These are phyloP conservation scores for Colletotrichum scovillei DNA, from an alignment of 2,329 filamentous ascomycete genomes.

Conservation along the genomic window DNA sequence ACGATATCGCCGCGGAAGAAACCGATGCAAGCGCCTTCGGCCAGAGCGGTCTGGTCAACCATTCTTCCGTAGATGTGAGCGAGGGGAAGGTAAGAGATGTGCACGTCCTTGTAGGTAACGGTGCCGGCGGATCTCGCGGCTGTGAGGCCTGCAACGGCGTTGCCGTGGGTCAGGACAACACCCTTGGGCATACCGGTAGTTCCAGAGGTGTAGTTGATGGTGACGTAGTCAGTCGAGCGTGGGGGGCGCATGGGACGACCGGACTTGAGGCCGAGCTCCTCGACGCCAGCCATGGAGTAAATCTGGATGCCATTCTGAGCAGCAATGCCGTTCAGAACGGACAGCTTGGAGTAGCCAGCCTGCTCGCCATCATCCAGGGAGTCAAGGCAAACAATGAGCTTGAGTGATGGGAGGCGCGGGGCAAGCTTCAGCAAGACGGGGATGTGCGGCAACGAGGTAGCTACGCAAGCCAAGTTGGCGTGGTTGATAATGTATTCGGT, in stretches of 20 bases:
- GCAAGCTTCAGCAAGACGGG: conserved; percentile 83
- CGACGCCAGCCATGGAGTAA: conserved; percentile 83
- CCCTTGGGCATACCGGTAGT: conserved; percentile 88
- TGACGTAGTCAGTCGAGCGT: conserved; percentile 79
- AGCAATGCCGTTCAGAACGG: conserved; percentile 81
- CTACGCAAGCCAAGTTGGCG: conserved; percentile 78
- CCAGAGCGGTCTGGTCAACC: conserved; percentile 79
- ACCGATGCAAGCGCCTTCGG: conserved; percentile 80
- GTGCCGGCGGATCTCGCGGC: conserved; percentile 67
- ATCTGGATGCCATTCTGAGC: conserved; percentile 80
- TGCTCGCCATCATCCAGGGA: conserved; percentile 83
- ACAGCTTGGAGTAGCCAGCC: conserved; percentile 80
- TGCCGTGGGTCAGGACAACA: conserved; percentile 84
- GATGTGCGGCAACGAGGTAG: conserved; percentile 84
- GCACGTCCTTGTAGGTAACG: conserved; percentile 66
- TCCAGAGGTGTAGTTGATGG: conserved; percentile 91
- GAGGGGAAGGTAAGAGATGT: conserved; percentile 89
- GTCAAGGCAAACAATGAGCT: conserved; percentile 90
- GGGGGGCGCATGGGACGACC: conserved; percentile 79
- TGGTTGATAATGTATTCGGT: conserved; percentile 98
- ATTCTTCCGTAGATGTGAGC: conserved; percentile 95
- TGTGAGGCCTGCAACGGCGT: conserved; percentile 79
- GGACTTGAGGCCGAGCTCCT: conserved; percentile 79
- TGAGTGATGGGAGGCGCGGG: conserved; percentile 81
- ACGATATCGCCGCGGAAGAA: conserved; percentile 95